Base-by-base conservation (phyloP, 2,329 filamentous ascomycete species). In the Nemania sp. region DNA sequence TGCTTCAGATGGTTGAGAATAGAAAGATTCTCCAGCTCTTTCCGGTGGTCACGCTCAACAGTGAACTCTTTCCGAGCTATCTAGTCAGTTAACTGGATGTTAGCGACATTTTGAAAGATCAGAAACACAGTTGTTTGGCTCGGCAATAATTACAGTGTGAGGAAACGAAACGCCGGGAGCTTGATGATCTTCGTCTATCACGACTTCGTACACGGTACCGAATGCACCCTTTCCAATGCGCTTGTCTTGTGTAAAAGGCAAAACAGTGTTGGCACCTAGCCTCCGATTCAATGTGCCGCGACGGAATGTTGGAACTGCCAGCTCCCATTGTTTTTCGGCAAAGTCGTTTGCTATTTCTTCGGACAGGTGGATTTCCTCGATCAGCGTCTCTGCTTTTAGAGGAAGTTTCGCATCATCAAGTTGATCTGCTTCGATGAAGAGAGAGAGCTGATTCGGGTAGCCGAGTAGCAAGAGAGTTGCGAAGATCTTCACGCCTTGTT, bases 401-500 rank as follows among this genome's bases (percentile, higher is more conserved):
- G 56, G 56, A 46, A 59, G 56, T 48, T 47, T 59, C 18, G 56
- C 56, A n/a, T 59, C 56, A 32, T 59, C 18, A 10, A 59, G 42
- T 45, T 59, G 56, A 34, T 48, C 48, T 13, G 50, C n/a, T 34
- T 59, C 56, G 17, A 59, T 54, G 18, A 59, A 59, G 10, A n/a
- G 12, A 34, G 48, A 25, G n/a, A 59, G 29, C 13, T 48, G 18
- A 21, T 48, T 18, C 18, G 18, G 40, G 9, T 25, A 35, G 49
- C 21, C 50, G 25, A 59, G 39, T 6, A 59, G 40, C 7, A 59
- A 17, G 15, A 59, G 49, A 34, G 18, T 54, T 13, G 48, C 56
- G 29, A 59, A 54, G 3, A 59, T 47, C 50, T 47, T 59, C 3
- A 40, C 11, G 7, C 29, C 56, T 29, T 48, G 29, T 18, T 29